Evolutionary conservation across 2,329 filamentous ascomycete species (phyloP).

Genomic region (Colletotrichum tropicale): DNA sequence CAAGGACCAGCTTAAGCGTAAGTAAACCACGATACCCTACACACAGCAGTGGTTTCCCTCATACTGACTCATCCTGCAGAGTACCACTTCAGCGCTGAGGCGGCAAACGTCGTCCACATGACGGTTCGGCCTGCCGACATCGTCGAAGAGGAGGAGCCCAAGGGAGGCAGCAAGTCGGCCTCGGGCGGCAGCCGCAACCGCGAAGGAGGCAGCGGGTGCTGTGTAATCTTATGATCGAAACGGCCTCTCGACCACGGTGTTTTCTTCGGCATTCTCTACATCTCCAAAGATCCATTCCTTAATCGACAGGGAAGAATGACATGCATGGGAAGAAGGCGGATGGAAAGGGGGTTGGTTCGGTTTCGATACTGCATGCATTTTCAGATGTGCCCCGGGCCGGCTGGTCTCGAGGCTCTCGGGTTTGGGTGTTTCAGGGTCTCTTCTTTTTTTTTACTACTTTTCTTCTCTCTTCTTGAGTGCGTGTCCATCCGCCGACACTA

Average conservation of each 20-base stretch:
- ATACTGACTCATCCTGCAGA: slow-evolving; percentile 52
- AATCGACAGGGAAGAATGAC: neutral
- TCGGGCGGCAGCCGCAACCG: slow-evolving; percentile 44
- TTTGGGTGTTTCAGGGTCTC: slow-evolving; percentile 5
- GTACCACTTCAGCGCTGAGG: slow-evolving; percentile 76
- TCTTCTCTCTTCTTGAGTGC: slow-evolving; percentile 2
- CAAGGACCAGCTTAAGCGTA: slow-evolving; percentile 84
- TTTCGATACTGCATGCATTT: slow-evolving; percentile 10
- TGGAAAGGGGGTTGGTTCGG: neutral
- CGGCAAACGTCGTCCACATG: slow-evolving; percentile 92
- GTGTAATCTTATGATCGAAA: slow-evolving; percentile 53
- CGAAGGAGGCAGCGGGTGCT: slow-evolving; percentile 50
- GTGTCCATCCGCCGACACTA: neutral
- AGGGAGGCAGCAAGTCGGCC: slow-evolving; percentile 61
- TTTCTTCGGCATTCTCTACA: neutral
- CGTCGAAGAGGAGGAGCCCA: slow-evolving; percentile 79
- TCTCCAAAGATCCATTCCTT: slow-evolving; percentile 4
- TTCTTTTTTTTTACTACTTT: slow-evolving; percentile 25
- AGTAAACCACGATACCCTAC: slow-evolving; percentile 42
- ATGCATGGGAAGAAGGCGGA: slow-evolving; percentile 5
- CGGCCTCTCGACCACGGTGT: neutral
- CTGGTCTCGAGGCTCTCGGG: slow-evolving; percentile 14
- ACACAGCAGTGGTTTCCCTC: neutral
- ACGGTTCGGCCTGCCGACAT: slow-evolving; percentile 87
- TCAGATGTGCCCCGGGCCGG: slow-evolving; percentile 10